Conservation (phyloP, 768 basidiomycete genomes). For the Glaciozyma martinii region DNA sequence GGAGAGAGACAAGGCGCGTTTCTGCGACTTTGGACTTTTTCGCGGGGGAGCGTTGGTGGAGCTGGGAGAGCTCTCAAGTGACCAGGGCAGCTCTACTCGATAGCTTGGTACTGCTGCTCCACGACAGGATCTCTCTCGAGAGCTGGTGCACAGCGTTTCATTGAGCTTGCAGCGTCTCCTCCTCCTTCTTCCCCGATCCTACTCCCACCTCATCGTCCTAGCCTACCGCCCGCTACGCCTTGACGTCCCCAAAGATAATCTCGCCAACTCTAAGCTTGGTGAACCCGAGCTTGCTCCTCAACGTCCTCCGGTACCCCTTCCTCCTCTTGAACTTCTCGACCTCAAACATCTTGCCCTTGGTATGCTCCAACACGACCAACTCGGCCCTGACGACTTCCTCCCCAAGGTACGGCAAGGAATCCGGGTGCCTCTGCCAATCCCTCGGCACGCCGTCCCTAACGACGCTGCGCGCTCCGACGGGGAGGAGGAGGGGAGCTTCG, state of each 20-base stretch:
- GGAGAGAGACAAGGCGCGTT: too few species aligned
- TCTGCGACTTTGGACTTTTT: too few species aligned
- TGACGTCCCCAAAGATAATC: slow-evolving; percentile 47
- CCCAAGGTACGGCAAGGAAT: slow-evolving; percentile 61
- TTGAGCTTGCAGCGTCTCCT: too few species aligned
- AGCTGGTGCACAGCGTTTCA: too few species aligned
- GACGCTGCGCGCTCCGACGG: slow-evolving; percentile 1
- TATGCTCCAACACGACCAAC: slow-evolving; percentile 94
- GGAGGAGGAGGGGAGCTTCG: background rate
- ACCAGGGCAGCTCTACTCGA: too few species aligned
- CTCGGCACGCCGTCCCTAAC: slow-evolving; percentile 23
- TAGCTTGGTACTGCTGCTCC: too few species aligned
- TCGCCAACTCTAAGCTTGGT: slow-evolving; percentile 87
- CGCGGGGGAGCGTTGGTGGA: too few species aligned
- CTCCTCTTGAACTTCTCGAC: slow-evolving; percentile 95
- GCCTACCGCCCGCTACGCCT: background rate
- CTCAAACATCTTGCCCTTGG: slow-evolving; percentile 82
- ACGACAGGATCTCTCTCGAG: too few species aligned
- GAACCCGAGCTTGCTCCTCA: slow-evolving; percentile 86
- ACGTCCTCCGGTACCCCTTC: slow-evolving; percentile 94
- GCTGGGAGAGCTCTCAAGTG: too few species aligned
- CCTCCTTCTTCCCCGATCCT: too few species aligned
- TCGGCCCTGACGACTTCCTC: slow-evolving; percentile 59
- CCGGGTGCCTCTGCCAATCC: slow-evolving; percentile 31
- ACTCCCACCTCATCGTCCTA: too few species aligned